phyloP scores from a whole-genome alignment of 371 early-diverging fungal genomes.

The Haplosporangium sp. region DNA sequence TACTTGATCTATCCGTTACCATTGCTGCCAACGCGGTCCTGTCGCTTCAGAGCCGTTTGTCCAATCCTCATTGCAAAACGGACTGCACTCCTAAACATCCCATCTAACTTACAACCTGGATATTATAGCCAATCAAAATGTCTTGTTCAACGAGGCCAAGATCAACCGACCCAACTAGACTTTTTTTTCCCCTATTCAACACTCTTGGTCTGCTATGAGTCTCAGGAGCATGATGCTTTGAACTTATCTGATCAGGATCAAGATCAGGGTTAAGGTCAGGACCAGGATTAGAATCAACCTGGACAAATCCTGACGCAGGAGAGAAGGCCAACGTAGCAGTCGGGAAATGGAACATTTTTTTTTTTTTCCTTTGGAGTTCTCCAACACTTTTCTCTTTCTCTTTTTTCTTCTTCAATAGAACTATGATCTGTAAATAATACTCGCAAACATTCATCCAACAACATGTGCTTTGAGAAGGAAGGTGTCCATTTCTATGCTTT shows the following conservation, averaged over 20 bases:
- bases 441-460: neutral
- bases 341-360: neutral
- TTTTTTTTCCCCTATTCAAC: too few relatives aligned
- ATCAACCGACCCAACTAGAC: slow-evolving; percentile 65
- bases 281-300: too few relatives aligned
- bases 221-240: too few relatives aligned
- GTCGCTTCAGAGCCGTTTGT: neutral
- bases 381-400: too few relatives aligned
- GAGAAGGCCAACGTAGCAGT: neutral
- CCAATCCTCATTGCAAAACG: neutral
- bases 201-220: too few relatives aligned
- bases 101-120: neutral
- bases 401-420: neutral
- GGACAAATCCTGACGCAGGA: too few relatives aligned
- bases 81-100: neutral
- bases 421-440: slow-evolving; percentile 22
- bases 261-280: too few relatives aligned
- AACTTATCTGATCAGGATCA: too few relatives aligned
- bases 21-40: neutral
- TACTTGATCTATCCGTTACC: neutral
- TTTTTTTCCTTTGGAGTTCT: neutral
- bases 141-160: slow-evolving; percentile 81
- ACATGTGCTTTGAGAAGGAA: too few relatives aligned
- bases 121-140: slow-evolving; percentile 73
- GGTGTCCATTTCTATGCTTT: too few relatives aligned